Evolutionary conservation across 176 grass and related monocot genomes (phyloP), one percentile per base, ranked within the genome.

Genomic region (Carex pumila): DNA sequence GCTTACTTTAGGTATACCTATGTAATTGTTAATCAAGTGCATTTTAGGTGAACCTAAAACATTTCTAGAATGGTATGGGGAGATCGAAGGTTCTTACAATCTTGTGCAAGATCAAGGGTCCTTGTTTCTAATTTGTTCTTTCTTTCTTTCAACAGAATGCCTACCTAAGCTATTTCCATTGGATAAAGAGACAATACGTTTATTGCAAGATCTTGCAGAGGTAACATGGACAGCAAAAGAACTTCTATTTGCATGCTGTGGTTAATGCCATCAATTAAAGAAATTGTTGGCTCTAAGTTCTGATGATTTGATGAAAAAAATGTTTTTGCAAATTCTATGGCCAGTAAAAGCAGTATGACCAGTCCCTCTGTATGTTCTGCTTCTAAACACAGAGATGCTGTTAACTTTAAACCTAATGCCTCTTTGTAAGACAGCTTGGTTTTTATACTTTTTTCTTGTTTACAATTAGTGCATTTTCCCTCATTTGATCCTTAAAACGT

Each of bases 151-250:
- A 21, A 67, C 86, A 95, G 95, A 98, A 83, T 98, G 92, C 76
- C 81, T 95, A 73, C 89, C 92, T 50, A 91, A 89, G 84, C 86
- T 98, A 37, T 98, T 93, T 83, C 95, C 95, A 79, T 65, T 98
- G 85, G 86, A 91, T 53, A 91, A 90, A 85, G 89, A 91, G 18
- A 85, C 64, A 30, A 86, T 91, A 7, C 82, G 86, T 39, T 93
- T 87, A 56, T 68, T 93, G 75, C 95, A 89, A 89, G 92, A 98
- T 85, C 95, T 98, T 10, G 84, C 92, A 15, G 89, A 93, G 18
- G 92, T 95, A 84, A 92, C 91, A 53, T 98, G 95, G 95, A 98
- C 95, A 1, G 89, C 91, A 0, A 98, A 98, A 83, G 95, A 98
- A 88, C 89, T 98, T 79, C 89, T 95, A 37, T 98, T 98, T 64